A percentile compares a stretch with the other conserved stretches of the same genome.
Conservation (phyloP, 768 basidiomycete genomes). For the Pholiota molesta region DNA sequence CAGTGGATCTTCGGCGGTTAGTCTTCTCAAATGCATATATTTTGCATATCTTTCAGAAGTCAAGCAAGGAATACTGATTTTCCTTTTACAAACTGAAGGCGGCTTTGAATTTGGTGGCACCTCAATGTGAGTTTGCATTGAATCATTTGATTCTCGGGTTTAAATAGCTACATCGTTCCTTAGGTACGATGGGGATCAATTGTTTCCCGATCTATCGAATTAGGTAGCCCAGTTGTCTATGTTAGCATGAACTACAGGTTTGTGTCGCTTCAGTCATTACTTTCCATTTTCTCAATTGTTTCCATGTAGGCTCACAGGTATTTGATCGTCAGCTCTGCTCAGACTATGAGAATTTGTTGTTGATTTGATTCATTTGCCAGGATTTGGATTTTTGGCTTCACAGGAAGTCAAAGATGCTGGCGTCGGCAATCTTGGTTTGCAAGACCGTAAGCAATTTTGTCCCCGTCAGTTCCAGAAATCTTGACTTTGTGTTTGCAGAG, state of each 20-base stretch:
- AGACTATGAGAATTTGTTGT: not conserved
- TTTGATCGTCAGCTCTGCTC: not conserved
- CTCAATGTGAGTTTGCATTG: constrained; percentile 25
- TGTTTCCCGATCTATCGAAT: constrained; percentile 47
- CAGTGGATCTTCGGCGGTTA: constrained; percentile 58
- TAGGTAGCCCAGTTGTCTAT: constrained; percentile 49
- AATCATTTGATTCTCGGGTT: no score
- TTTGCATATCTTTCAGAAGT: constrained; percentile 10
- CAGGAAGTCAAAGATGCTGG: constrained; percentile 54
- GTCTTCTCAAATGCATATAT: constrained; percentile 10
- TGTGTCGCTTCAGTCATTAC: not conserved
- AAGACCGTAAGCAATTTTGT: constrained; percentile 50
- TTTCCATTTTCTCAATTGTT: not conserved
- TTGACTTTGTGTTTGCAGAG: constrained; percentile 34
- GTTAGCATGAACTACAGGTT: constrained; percentile 58
- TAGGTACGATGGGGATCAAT: constrained; percentile 49
- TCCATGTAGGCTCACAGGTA: constrained; percentile 13
- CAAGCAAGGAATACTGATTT: no score
- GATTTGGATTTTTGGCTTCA: constrained; percentile 55
- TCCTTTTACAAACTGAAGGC: constrained; percentile 6
- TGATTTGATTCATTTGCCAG: constrained; percentile 21
- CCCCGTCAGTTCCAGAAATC: not conserved
- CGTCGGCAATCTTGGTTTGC: constrained; percentile 64
- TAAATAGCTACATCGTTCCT: not conserved
- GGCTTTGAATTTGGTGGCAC: constrained; percentile 33